Evolutionary conservation across 148 eudicot genomes (phyloP).

Genomic region (Dysphania ambrosioides): DNA sequence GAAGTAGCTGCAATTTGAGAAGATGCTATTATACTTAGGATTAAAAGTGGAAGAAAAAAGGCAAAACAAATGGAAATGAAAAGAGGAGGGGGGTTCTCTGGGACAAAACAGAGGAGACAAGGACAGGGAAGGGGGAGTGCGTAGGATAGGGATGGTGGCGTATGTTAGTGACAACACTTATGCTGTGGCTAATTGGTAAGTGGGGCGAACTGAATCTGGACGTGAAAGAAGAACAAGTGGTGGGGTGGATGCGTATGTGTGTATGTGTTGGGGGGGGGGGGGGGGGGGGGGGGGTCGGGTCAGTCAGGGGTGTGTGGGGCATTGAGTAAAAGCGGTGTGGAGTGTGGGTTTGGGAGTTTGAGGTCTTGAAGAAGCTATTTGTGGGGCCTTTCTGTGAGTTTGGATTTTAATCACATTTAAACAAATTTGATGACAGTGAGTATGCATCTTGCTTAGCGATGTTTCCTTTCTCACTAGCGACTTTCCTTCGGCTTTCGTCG

Average conservation of each 20-base stretch:
- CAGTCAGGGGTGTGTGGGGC: too few relatives aligned
- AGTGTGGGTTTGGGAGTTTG: background rate
- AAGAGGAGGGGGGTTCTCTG: background rate
- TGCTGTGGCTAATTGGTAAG: conserved; percentile 22
- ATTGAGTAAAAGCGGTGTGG: background rate
- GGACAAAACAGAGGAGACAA: conserved; percentile 19
- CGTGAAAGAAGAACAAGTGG: conserved; percentile 1
- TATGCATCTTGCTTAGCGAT: too few relatives aligned
- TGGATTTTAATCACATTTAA: background rate
- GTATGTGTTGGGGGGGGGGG: too few relatives aligned
- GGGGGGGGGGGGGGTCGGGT: too few relatives aligned
- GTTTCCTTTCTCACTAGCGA: too few relatives aligned
- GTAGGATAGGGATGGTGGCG: conserved; percentile 16
- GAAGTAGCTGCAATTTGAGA: conserved; percentile 14
- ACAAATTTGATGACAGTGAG: background rate
- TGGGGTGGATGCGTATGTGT: too few relatives aligned
- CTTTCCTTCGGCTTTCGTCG: too few relatives aligned
- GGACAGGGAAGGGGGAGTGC: background rate
- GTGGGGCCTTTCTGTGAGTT: background rate
- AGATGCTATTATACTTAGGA: conserved; percentile 10
- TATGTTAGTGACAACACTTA: conserved; percentile 28
- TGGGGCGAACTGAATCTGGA: conserved; percentile 16
- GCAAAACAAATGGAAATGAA: background rate
- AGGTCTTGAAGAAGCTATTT: background rate
- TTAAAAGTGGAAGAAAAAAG: background rate